Evolutionary conservation across 768 basidiomycete species (phyloP).

Genomic region (Antrodiella citrinella): DNA sequence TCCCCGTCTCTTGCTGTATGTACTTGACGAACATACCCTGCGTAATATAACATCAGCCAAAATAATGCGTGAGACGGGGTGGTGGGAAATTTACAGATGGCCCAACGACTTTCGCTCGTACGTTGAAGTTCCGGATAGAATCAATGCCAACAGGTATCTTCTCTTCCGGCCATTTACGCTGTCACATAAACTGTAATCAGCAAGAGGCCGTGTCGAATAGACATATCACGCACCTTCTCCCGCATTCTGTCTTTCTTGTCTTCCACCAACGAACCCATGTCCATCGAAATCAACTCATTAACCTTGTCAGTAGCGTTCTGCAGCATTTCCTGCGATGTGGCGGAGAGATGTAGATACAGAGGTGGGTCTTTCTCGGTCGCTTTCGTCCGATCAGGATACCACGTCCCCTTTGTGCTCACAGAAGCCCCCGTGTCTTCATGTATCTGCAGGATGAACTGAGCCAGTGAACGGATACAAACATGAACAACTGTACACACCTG

Average conservation of each 20-base stretch:
- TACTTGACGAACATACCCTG: slow-evolving; percentile 97
- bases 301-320: slow-evolving; percentile 63
- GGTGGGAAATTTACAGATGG: slow-evolving; percentile 55
- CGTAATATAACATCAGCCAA: not conserved
- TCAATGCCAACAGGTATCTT: slow-evolving; percentile 87
- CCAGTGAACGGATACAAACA: not conserved
- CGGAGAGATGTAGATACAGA: slow-evolving; percentile 89
- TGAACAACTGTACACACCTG: slow-evolving; percentile 46
- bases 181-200: not conserved
- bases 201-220: not conserved
- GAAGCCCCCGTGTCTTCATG: slow-evolving; percentile 88
- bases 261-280: slow-evolving; percentile 76
- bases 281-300: slow-evolving; percentile 63
- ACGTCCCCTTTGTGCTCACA: slow-evolving; percentile 87
- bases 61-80: not conserved
- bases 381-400: slow-evolving; percentile 91
- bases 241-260: slow-evolving; percentile 63
- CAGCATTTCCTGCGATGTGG: slow-evolving; percentile 55
- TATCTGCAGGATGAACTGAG: slow-evolving; percentile 44
- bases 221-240: slow-evolving; percentile 45
- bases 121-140: slow-evolving; percentile 91
- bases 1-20: slow-evolving; percentile 93
- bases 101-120: slow-evolving; percentile 95
- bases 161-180: slow-evolving; percentile 98
- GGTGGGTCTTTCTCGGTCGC: slow-evolving; percentile 92